Evolutionary conservation across 768 basidiomycete species (phyloP).

Genomic region (Lyophyllum shimeji): DNA sequence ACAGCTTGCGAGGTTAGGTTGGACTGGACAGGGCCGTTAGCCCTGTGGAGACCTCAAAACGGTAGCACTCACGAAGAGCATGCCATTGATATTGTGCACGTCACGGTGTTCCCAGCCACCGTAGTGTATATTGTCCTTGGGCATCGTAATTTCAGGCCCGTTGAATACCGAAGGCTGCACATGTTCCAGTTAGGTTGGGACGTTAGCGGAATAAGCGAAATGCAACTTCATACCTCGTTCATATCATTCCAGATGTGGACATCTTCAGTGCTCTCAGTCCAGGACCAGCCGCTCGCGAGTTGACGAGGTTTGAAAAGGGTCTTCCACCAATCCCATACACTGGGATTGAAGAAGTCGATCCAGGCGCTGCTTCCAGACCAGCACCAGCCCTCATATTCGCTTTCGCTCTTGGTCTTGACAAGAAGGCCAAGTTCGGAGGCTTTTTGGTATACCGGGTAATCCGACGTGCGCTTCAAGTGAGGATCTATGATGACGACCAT

Average conservation of each 20-base stretch:
- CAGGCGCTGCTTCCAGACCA: constrained; percentile 97
- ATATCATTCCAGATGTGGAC: constrained; percentile 99
- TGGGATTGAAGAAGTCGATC: constrained; percentile 97
- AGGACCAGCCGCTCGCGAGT: constrained; percentile 59
- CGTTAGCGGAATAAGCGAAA: background rate
- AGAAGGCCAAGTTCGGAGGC: constrained; percentile 82
- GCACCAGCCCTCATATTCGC: constrained; percentile 97
- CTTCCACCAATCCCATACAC: constrained; percentile 89
- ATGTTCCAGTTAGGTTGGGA: background rate
- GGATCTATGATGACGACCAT: constrained; percentile 99
- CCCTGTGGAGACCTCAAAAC: background rate
- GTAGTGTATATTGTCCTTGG: constrained; percentile 70
- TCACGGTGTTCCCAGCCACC: constrained; percentile 99
- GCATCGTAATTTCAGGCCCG: constrained; percentile 89
- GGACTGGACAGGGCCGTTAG: constrained; percentile 46
- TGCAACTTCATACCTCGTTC: constrained; percentile 74
- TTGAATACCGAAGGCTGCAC: constrained; percentile 95
- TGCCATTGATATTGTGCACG: constrained; percentile 96
- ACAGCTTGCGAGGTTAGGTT: constrained; percentile 85
- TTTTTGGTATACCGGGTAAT: constrained; percentile 83
- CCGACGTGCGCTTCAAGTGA: constrained; percentile 80
- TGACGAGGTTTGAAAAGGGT: constrained; percentile 69
- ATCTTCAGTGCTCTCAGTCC: constrained; percentile 78
- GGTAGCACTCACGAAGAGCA: constrained; percentile 69
- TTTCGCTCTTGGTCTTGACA: constrained; percentile 77